Evolutionary conservation across 148 eudicot genomes (phyloP).

Genomic region (Rheum nobile): DNA sequence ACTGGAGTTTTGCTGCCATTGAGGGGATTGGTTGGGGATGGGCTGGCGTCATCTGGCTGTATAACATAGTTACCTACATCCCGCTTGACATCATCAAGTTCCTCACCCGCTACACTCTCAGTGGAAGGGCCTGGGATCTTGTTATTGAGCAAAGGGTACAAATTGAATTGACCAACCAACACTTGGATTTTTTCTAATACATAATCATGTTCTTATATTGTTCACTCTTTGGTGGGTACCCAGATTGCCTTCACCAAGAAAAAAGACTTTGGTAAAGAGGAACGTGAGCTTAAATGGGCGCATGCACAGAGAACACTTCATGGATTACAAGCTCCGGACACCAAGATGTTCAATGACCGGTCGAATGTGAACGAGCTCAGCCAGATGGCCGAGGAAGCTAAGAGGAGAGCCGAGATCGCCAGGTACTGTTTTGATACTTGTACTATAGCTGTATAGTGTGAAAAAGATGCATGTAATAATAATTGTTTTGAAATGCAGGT

Average conservation of each 20-base stretch:
- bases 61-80: constrained; percentile 59
- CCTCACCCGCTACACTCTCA: constrained; percentile 65
- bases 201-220: not conserved
- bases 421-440: constrained; percentile 25
- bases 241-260: constrained; percentile 91
- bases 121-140: constrained; percentile 98
- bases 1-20: constrained; percentile 84
- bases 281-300: constrained; percentile 88
- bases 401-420: constrained; percentile 87
- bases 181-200: not conserved
- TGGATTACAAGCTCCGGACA: constrained; percentile 72
- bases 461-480: no score
- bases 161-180: not conserved
- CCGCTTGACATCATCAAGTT: constrained; percentile 92
- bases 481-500: constrained; percentile 19
- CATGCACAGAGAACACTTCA: constrained; percentile 94
- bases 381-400: constrained; percentile 95
- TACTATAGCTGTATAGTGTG: no score
- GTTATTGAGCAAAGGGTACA: constrained; percentile 90
- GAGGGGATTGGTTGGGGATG: constrained; percentile 99
- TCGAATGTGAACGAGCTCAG: constrained; percentile 59
- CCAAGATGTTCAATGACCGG: constrained; percentile 50
- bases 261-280: constrained; percentile 92
- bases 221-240: constrained; percentile 8
- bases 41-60: constrained; percentile 98